Base-by-base conservation (phyloP, 2,329 filamentous ascomycete species). In the Penicillium corylophilum region DNA sequence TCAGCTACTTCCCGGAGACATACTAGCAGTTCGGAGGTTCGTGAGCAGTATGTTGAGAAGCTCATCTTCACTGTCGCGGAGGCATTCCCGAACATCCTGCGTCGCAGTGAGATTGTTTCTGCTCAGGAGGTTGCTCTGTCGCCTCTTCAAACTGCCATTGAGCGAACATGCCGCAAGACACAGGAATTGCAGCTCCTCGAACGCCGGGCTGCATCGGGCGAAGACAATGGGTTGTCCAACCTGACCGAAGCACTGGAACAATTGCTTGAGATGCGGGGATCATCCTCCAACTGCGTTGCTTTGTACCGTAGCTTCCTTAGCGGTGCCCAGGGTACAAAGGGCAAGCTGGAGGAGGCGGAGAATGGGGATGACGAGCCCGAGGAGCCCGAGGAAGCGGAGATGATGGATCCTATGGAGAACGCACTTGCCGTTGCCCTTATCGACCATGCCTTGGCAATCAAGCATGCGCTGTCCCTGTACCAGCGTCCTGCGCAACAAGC, bases 141-240 rank as follows among this genome's bases (percentile, higher is more conserved):
- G 28, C 85, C 92, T 6, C 78, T 94, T 52, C 88, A 96, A 71
- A 92, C 90, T n/a, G 93, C 88, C 0, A 79, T 97, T 54, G 93
- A 97, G 69, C 86, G 93, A 15, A 93, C 94, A 28, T 87, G 90
- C 62, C 85, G 92, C 53, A 96, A 96, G 77, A 95, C 93, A 1
- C 84, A 89, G 52, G 93, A 97, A 71, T 83, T 97, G 75, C 78
- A 83, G 1, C 73, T 81, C 0, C 77, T 96, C 1, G 90, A 95
- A 68, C 89, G 87, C 68, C 85, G 85, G 44, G 79, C 93, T 8
- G 74, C 79, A 1, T 85, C 89, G 20, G 88, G 87, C 5, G 89
- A 93, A 50, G 84, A 90, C 31, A 82, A 86, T 8, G 82, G 83
- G 39, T 81, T 86, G 15, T 81, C 83, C 38, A 77, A 85, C 41